Conservation (phyloP, 306 rosid species). For the Begonia fuchsioides region DNA sequence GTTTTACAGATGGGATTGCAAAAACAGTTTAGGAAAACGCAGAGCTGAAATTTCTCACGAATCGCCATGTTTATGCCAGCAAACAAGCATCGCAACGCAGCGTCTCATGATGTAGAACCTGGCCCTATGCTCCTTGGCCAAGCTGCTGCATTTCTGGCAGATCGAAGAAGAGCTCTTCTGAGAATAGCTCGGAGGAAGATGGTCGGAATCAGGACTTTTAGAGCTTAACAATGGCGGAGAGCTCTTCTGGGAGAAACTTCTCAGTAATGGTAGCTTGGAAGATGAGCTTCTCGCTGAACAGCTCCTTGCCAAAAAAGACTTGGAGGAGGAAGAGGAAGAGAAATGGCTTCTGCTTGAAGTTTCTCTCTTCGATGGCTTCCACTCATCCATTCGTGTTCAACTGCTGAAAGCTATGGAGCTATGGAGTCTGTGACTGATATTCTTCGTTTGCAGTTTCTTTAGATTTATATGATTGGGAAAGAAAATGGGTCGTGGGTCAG, state of each 20-base stretch:
- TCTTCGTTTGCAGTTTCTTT: no score
- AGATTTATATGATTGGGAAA: no score
- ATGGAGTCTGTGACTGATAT: no score
- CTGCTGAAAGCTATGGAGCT: no score
- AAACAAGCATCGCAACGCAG: conserved; percentile 90
- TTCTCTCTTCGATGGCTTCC: conserved; percentile 75
- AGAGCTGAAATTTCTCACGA: neutral
- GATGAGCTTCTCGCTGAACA: conserved; percentile 42
- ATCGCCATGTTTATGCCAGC: conserved; percentile 95
- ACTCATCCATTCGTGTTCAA: conserved; percentile 40
- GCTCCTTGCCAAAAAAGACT: conserved; percentile 54
- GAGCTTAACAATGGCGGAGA: conserved; percentile 4
- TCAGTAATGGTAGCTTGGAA: conserved; percentile 62
- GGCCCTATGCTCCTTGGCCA: conserved; percentile 88
- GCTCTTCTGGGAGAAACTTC: conserved; percentile 34
- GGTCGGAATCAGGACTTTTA: neutral
- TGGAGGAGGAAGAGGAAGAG: conserved; percentile 14
- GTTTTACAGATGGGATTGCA: neutral
- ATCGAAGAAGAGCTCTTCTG: conserved; percentile 39
- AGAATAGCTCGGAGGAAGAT: conserved; percentile 50
- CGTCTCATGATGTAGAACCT: conserved; percentile 90
- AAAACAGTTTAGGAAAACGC: neutral
- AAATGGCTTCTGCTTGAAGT: conserved; percentile 16
- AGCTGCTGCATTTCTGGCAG: conserved; percentile 48
- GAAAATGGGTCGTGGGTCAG: no score